Percentiles rank a stretch among this genome's conserved stretches.
Evolutionary conservation across 495 filamentous ascomycete genomes (phyloP).

Genomic region (Trichoderma asperelloides): DNA sequence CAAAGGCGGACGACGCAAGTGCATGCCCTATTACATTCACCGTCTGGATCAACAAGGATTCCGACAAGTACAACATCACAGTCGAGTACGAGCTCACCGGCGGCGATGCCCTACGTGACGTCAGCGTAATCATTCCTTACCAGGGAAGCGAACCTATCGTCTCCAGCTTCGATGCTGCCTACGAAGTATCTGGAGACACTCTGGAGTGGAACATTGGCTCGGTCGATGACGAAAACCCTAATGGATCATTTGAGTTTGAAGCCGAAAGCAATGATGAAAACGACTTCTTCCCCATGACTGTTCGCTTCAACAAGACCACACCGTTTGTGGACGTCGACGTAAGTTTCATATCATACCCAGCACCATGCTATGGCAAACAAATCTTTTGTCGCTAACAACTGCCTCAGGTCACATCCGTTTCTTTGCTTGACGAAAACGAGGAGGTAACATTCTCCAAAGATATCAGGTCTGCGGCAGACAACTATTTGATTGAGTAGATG

Average conservation of each 20-base stretch:
- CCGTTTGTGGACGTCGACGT: conserved; percentile 91
- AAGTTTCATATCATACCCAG: conserved; percentile 26
- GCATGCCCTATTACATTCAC: conserved; percentile 85
- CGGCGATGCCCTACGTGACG: conserved; percentile 64
- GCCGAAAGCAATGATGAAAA: conserved; percentile 73
- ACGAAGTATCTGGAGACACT: conserved; percentile 88
- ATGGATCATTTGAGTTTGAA: conserved; percentile 89
- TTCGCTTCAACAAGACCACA: conserved; percentile 75
- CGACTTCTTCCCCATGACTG: conserved; percentile 95
- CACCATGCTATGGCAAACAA: neutral
- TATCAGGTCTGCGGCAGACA: conserved; percentile 73
- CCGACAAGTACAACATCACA: conserved; percentile 71
- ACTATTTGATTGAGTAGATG: conserved; percentile 65
- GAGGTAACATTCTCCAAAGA: conserved; percentile 84
- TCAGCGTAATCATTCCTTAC: conserved; percentile 80
- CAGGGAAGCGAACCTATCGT: conserved; percentile 71
- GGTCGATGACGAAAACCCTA: conserved; percentile 70
- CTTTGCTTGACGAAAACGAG: conserved; percentile 70
- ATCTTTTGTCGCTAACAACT: conserved; percentile 15
- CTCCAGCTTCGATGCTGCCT: conserved; percentile 86
- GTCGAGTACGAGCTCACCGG: conserved; percentile 90
- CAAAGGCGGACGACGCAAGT: conserved; percentile 61
- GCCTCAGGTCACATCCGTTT: conserved; percentile 56
- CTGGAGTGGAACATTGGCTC: conserved; percentile 86
- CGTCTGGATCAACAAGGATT: conserved; percentile 88